Evolutionary conservation across 352 stramenopile species (phyloP).

Genomic region (Pythium myriotylum): DNA sequence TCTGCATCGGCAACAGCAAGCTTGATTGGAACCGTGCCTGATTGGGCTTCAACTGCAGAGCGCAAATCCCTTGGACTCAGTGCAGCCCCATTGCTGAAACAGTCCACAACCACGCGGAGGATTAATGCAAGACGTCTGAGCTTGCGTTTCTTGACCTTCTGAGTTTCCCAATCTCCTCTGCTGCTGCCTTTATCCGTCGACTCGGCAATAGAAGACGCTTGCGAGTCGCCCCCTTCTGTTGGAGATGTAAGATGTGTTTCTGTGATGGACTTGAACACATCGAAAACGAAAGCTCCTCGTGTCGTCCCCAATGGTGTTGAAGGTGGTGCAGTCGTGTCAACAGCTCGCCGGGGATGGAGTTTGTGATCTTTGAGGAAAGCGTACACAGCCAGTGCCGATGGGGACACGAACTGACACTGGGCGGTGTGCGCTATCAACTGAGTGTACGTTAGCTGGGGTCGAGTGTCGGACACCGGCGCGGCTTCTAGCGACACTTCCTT

Average conservation of each 20-base stretch:
- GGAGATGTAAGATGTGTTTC: conserved; percentile 25
- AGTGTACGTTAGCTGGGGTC: conserved; percentile 22
- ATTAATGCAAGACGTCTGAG: conserved; percentile 49
- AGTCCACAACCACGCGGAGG: conserved; percentile 59
- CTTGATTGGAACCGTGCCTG: conserved; percentile 46
- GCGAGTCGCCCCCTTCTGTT: conserved; percentile 3
- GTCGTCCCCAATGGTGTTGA: no score
- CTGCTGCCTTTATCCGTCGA: background rate
- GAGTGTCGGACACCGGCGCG: background rate
- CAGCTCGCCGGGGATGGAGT: conserved; percentile 56
- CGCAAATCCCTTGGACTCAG: conserved; percentile 32
- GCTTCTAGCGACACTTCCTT: no score
- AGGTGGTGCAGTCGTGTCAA: no score
- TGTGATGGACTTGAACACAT: conserved; percentile 58
- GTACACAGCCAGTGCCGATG: conserved; percentile 58
- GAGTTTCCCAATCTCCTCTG: conserved; percentile 1
- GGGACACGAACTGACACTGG: conserved; percentile 32
- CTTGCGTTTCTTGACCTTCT: conserved; percentile 35
- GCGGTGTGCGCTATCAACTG: conserved; percentile 37
- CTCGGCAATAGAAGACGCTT: no score
- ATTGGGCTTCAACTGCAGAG: conserved; percentile 3
- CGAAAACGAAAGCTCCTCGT: conserved; percentile 38
- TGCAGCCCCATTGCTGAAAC: conserved; percentile 38
- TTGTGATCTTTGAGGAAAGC: conserved; percentile 64
- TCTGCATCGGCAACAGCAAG: conserved; percentile 61